Base-by-base conservation (phyloP, 2,329 filamentous ascomycete species). In the Epichloe hybrida region DNA sequence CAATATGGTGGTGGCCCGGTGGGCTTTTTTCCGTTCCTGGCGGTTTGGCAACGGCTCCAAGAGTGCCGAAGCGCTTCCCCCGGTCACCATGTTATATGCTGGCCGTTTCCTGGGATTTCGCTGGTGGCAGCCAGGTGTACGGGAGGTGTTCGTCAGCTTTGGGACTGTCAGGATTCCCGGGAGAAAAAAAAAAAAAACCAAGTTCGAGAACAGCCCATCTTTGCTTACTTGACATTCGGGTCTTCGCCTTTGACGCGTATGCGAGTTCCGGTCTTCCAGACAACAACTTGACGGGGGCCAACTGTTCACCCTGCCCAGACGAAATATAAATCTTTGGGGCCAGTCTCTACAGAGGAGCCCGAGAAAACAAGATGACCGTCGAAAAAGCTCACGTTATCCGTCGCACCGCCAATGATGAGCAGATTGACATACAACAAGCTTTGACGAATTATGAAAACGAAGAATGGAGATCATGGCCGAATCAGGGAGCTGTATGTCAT, bases 381-480 rank as follows among this genome's bases (percentile, higher is more conserved):
- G 62, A 66, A 46, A 54, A 48, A 4, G 31, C 58, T 4, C 60
- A 59, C n/a, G 57, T 59, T 7, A 49, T 60, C 50, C 55, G 46
- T 39, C 65, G 65, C 36, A 61, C 62, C 4, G 54, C 50, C 8
- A 52, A 59, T 12, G 53, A 66, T 15, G 60, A 65, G 27, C 52
- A 44, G 17, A 55, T 56, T 35, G 66, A 68, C 35, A 23, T 35
- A 4, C 48, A 58, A 7, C 56, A 57, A 35, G 50, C 50, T n/a
- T 45, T 55, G 1, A 52, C 58, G 34, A 67, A 67, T 48, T 51
- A 64, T 21, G 50, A 59, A 13, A 57, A 57, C 4, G 56, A 61
- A 38, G 58, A 64, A 2, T 74, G 69, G 60, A 65, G 64, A 38
- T 60, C 69, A 5, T 75, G 72, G 72, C 72, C 73, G 6, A 74